Evolutionary conservation across 2,329 filamentous ascomycete species (phyloP), one percentile per base, ranked within the genome.

Genomic region (Myriosclerotinia scirpicola): DNA sequence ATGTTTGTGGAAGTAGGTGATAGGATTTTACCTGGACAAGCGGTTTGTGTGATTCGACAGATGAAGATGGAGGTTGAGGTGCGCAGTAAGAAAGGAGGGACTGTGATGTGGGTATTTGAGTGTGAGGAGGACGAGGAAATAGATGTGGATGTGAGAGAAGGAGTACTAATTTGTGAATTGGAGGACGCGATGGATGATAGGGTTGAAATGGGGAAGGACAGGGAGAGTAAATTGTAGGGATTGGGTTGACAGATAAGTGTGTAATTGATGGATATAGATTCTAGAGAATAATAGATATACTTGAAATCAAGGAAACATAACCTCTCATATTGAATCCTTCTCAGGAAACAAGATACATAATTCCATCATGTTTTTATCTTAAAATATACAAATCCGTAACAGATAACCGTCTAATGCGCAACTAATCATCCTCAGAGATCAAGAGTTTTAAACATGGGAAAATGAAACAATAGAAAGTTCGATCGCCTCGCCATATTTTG

Each of bases 41-140:
- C 46, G 1, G 26, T 58, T 0, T 58, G 52, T 40, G 53, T 64
- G 5, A 38, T 64, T 3, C 34, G 40, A 38, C 62, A 64, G 53
- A 64, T 64, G 53, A 58, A 58, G 1, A 58, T 64, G 62, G 62
- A 64, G 40, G 52, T 50, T 17, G 62, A 64, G 5, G 15, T 50
- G 26, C 17, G 55, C 2, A 46, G 54, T 30, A 30, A 20, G 9
- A 61, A 3, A 5, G 20, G 26, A 4, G 55, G 64, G 2, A 4
- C 4, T 5, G 46, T 54, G 11, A 38, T 9, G n/a, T 66, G 55
- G 46, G 9, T 54, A 54, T 54, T 53, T 34, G 53, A 48, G 9
- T 26, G 50, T 22, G 40, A 22, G 4, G 22, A 4, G 3, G 30
- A 36, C 22, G 40, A 8, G 3, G 52, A 22, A 0, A 9, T 42